Evolutionary conservation across 306 rosid species (phyloP), one percentile per base, ranked within the genome.

Genomic region (Erythrophleum fordii): DNA sequence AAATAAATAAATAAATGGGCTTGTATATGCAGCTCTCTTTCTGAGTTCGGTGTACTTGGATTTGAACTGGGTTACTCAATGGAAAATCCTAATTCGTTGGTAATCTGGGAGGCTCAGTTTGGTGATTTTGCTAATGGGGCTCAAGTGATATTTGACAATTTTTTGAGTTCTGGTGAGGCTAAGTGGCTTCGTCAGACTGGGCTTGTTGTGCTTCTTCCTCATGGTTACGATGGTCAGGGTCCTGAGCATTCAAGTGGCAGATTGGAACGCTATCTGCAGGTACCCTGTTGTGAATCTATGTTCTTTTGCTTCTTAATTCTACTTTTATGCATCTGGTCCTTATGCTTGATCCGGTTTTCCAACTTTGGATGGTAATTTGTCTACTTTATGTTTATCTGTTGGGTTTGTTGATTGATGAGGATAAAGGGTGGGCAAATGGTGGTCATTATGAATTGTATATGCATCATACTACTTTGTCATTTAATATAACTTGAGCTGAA

Each of bases 181-280:
- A 95, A 93, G 83, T 95, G 99, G 99, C 94, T 93, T 71, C 98
- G 97, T 76, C 99, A 95, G 84, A 90, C 97, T 75, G 99, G 99
- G 64, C 96, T 95, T 73, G 94, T 90, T 75, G 80, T 95, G 65
- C 82, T 95, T 80, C 99, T 95, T 83, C 99, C 99, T 64, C 98
- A 95, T 87, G 98, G 99, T 72, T 95, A 91, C 35, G 98, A 95
- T 81, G 98, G 99, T 70, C 98, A 95, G 82, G 99, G 99, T 77
- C 99, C 99, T 79, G 99, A 93, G 85, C 99, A 95, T 88, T 93
- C 97, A 60, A 93, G 98, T 89, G 97, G 91, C 58, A 85, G 92
- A 76, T 39, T 93, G 87, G 99, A 95, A 83, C 93, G 99, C 76
- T 95, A 88, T 83, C 99, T 95, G 81, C 99, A 90, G 98, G 99